Evolutionary conservation across 306 rosid species (phyloP).

Genomic region (Oxytropis ochrocephala): DNA sequence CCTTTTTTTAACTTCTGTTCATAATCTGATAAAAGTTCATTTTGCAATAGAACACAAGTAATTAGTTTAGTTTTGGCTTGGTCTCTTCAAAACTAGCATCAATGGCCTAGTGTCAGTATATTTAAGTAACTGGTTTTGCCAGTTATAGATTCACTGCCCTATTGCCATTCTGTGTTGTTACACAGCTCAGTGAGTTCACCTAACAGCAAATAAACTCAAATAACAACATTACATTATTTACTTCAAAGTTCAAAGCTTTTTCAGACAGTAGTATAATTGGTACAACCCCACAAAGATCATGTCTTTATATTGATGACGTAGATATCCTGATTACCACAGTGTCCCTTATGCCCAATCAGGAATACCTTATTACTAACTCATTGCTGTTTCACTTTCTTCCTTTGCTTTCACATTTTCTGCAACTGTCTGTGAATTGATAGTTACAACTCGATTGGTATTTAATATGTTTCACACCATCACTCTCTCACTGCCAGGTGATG

Average conservation of each 20-base stretch:
- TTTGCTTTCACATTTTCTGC: conserved; percentile 15
- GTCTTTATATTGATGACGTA: conserved; percentile 19
- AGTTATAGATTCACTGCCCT: conserved; percentile 14
- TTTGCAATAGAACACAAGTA: conserved; percentile 3
- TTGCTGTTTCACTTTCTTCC: conserved; percentile 10
- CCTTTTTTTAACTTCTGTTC: background rate
- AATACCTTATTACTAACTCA: conserved; percentile 10
- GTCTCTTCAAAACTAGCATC: conserved; percentile 36
- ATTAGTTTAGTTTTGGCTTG: conserved; percentile 8
- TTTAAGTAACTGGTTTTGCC: conserved; percentile 24
- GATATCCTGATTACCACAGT: conserved; percentile 7
- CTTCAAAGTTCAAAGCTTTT: conserved; percentile 18
- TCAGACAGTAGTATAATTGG: conserved; percentile 20
- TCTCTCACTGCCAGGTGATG: background rate
- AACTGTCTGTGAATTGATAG: conserved; percentile 12
- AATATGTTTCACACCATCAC: background rate
- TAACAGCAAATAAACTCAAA: conserved; percentile 23
- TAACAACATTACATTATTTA: background rate
- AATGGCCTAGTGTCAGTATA: conserved; percentile 24
- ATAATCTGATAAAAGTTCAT: conserved; percentile 13
- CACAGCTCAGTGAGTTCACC: background rate
- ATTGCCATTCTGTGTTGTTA: conserved; percentile 24
- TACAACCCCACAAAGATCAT: conserved; percentile 40
- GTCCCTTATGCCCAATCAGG: background rate
- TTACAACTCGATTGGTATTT: background rate